Evolutionary conservation across 2,329 filamentous ascomycete species (phyloP), one percentile per base, ranked within the genome.

Genomic region (Diaporthe humulicola): DNA sequence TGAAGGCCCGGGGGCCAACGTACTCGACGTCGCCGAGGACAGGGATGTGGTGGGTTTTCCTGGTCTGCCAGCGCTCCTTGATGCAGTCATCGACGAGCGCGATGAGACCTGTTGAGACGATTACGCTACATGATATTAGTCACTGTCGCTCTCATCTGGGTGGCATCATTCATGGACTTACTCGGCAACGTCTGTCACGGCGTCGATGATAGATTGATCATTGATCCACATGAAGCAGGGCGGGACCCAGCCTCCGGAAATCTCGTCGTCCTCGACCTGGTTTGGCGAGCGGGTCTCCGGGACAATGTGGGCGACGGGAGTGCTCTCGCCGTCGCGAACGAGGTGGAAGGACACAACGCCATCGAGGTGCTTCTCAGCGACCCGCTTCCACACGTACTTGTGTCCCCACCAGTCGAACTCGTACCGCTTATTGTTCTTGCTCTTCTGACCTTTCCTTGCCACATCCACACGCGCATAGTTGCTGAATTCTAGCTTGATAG

Each of bases 401-500:
- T 93, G 90, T 36, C 95, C 95, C 97, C 97, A 98, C 88, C 98
- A 98, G 81, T 96, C 93, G 80, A 98, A 98, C 73, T 95, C 94
- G 83, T 98, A 98, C 76, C 91, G 90, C 84, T 95, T 96, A 77
- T 88, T 88, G 58, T 88, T 87, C 78, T 91, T 92, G 69, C 89
- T 86, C 69, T 74, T 76, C n/a, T 73, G 61, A 22, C 93, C 93
- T 33, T 90, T 88, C 56, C 94, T 91, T 78, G 90, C 92, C 69
- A 99, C 86, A 77, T 98, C 94, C 54, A 98, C 92, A 79, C 97
- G 95, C 2, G 96, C 96, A 82, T 99, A 99, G 86, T 98, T 99
- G 78, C 95, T 97, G 82, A 98, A 99, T 82, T 98, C 96, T 45
- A 99, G 90, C 84, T 95, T 94, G 82, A 96, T 94, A 48, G 90